These are phyloP conservation scores for Zizania palustris DNA, from an alignment of 202 grass and related monocot genomes.

Conservation along the genomic window DNA sequence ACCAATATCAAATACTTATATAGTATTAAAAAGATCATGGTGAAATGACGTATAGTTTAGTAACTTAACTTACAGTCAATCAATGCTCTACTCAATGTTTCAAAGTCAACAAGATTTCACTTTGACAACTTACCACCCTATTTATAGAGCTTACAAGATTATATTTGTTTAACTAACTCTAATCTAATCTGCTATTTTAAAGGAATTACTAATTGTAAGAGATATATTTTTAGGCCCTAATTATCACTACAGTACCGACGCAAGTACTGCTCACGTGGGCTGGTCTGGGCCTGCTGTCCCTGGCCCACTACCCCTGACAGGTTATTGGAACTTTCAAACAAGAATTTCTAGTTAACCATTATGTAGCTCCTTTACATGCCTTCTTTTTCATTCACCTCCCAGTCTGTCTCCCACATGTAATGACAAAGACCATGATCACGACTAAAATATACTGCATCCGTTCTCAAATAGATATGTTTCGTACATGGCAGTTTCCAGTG, in stretches of 20 bases:
- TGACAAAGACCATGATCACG: conserved; percentile 16
- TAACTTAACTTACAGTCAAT: not conserved
- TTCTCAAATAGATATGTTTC: too few species aligned
- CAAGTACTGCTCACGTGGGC: too few species aligned
- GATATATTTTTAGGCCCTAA: too few species aligned
- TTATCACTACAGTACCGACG: too few species aligned
- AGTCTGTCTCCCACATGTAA: not conserved
- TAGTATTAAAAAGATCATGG: not conserved
- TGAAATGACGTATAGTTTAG: not conserved
- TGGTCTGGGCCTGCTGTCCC: too few species aligned
- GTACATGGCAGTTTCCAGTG: too few species aligned
- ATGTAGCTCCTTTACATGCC: not conserved
- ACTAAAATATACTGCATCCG: not conserved
- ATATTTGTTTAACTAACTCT: too few species aligned
- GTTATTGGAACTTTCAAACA: not conserved
- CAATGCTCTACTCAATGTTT: not conserved
- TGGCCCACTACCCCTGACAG: not conserved
- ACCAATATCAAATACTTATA: not conserved
- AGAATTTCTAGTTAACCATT: not conserved
- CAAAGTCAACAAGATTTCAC: not conserved
- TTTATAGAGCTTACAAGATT: too few species aligned
- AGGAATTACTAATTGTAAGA: too few species aligned
- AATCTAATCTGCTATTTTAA: too few species aligned
- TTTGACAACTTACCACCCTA: not conserved
- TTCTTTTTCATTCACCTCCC: not conserved